Conservation (phyloP, 1,284 basidiomycete genomes). For the Violaceomyces palustris region DNA sequence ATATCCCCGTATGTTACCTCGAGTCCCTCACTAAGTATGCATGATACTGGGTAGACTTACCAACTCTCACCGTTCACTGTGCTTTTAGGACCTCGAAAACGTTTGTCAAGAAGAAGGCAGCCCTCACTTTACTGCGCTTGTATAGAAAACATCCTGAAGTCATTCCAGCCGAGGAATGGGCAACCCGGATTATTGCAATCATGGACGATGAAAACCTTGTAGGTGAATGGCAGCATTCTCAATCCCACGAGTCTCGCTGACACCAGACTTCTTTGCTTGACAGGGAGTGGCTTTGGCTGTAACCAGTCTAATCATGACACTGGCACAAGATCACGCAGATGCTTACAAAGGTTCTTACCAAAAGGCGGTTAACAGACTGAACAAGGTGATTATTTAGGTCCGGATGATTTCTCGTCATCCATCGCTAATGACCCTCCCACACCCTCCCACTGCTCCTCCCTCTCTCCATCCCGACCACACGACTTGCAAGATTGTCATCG, state of each 20-base stretch:
- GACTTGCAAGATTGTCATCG: slow-evolving; percentile 76
- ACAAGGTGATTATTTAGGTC: too few species aligned
- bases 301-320: slow-evolving; percentile 84
- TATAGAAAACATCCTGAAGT: slow-evolving; percentile 95
- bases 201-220: slow-evolving; percentile 87
- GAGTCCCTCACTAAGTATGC: not conserved
- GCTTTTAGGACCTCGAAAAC: slow-evolving; percentile 89
- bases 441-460: not conserved
- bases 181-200: slow-evolving; percentile 82
- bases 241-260: not conserved
- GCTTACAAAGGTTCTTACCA: slow-evolving; percentile 86
- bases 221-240: too few species aligned
- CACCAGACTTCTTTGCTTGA: too few species aligned
- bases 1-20: slow-evolving; percentile 79
- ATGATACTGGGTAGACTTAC: not conserved
- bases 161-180: slow-evolving; percentile 90
- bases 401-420: too few species aligned
- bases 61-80: slow-evolving; percentile 2
- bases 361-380: slow-evolving; percentile 83
- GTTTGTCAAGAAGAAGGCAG: slow-evolving; percentile 98
- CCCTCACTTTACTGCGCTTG: slow-evolving; percentile 81
- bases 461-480: too few species aligned
- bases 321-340: slow-evolving; percentile 89
- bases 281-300: slow-evolving; percentile 91
- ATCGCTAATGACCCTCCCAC: too few species aligned